Evolutionary conservation across 2,329 filamentous ascomycete genomes (phyloP), one percentile per base, ranked within the genome.

Genomic region (Epichloe hybrida): DNA sequence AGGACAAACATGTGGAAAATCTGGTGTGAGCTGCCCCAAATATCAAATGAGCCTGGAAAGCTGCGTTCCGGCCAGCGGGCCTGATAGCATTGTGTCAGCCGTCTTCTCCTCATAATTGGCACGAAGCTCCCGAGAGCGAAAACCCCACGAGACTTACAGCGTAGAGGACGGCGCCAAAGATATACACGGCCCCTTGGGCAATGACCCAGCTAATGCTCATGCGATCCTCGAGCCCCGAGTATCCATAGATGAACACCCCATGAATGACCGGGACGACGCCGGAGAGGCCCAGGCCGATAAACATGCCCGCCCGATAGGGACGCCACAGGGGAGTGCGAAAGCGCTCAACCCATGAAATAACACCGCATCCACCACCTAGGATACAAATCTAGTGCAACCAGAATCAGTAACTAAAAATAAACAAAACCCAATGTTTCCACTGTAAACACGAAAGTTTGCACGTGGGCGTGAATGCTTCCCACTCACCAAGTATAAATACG

Each of bases 1-100:
- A 97, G 73, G 31, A 98, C 90, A 56, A 93, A 76, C 39, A 95
- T 72, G 70, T 98, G 93, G 66, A 98, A 98, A 56, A 98, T 85
- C 69, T 98, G 93, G 67, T 98, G 93, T 20, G 88, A 95, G 63
- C 83, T 89, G 38, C 93, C 91, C 79, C 86, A 86, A 48, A 96
- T 86, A 67, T 98, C 93, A 62, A 91, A 96, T 7, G 66, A 72
- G 1, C 88, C 87, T 0, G 91, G 93, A 43, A 72, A 77, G 61
- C 76, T 80, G 53, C 88, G 76, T 70, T 98, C 93, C 0, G 93
- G 93, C 67, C 91, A 82, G 38, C 93, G 83, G 49, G 79, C 74
- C 81, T 86, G 38, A 5, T 12, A 5, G 2, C 31, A n/a, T 34
- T 23, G 9, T 21, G 13, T 40, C 23, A 46, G 43, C 21, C 17